Percentiles rank a stretch among this genome's conserved stretches.
Evolutionary conservation across 2,329 filamentous ascomycete species (phyloP).

Genomic region (Paraphoma chrysanthemicola): DNA sequence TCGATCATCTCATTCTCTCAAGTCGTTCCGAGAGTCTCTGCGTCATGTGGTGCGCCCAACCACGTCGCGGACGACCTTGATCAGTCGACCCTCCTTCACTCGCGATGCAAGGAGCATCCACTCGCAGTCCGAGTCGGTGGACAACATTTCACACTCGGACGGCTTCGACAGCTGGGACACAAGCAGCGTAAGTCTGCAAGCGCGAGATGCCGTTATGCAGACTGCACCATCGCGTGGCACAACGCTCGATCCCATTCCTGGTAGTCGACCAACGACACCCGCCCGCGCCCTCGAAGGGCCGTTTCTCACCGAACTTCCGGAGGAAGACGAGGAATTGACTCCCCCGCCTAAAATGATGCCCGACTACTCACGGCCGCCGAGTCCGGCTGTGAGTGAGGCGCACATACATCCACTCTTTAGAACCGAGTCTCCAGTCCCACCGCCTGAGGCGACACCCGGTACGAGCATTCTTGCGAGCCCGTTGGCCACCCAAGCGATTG

Average conservation of each 20-base stretch:
- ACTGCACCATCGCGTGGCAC: conserved; percentile 51
- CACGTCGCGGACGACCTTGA: conserved; percentile 45
- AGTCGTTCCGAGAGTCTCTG: conserved; percentile 46
- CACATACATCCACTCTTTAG: conserved; percentile 82
- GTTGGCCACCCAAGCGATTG: conserved; percentile 69
- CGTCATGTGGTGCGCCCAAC: conserved; percentile 47
- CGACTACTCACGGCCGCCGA: conserved; percentile 45
- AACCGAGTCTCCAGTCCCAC: conserved; percentile 72
- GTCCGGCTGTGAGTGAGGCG: conserved; percentile 61
- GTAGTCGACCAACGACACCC: conserved; percentile 70
- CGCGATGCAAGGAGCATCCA: conserved; percentile 43
- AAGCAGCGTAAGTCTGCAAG: conserved; percentile 69
- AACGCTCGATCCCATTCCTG: conserved; percentile 74
- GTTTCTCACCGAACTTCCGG: conserved; percentile 41
- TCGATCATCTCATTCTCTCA: conserved; percentile 44
- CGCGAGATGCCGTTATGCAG: conserved; percentile 56
- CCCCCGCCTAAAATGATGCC: conserved; percentile 42
- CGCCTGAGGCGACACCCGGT: conserved; percentile 68
- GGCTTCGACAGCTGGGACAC: conserved; percentile 80
- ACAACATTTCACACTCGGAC: conserved; percentile 55
- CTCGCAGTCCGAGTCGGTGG: conserved; percentile 42
- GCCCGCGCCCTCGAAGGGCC: conserved; percentile 64
- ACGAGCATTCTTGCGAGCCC: conserved; percentile 76
- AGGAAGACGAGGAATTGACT: conserved; percentile 37
- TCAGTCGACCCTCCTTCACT: conserved; percentile 40